phyloP scores from a whole-genome alignment of 2,329 filamentous ascomycete species.

The Elsinoe perseae region DNA sequence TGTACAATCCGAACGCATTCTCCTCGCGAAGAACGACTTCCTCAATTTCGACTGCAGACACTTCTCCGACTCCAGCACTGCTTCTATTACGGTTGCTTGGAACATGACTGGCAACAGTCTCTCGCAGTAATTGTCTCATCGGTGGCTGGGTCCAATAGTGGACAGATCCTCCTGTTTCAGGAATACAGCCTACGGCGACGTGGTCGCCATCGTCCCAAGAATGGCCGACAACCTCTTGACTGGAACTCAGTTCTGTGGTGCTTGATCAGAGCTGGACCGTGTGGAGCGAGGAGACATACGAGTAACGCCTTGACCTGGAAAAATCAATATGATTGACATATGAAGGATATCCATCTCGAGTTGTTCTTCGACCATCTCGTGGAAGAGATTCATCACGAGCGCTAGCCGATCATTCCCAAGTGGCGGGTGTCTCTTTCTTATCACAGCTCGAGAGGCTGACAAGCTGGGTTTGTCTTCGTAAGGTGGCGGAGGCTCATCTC shows the following conservation, averaged over 20 bases:
- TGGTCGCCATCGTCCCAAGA: conserved; percentile 16
- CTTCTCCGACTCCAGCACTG: not conserved
- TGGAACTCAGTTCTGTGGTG: conserved; percentile 9
- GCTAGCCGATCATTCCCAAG: not conserved
- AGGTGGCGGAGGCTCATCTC: conserved; percentile 22
- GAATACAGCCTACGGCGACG: conserved; percentile 25
- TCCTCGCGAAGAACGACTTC: conserved; percentile 37
- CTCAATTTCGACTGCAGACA: conserved; percentile 30
- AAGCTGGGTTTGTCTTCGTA: conserved; percentile 27
- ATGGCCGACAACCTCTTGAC: conserved; percentile 16
- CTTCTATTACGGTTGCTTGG: not conserved
- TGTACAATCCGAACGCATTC: conserved; percentile 39
- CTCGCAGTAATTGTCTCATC: conserved; percentile 13
- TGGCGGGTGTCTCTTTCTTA: not conserved
- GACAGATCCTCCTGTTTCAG: conserved; percentile 24
- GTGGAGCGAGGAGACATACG: conserved; percentile 17
- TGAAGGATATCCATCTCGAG: conserved; percentile 23
- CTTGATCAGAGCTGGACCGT: not conserved
- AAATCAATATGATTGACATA: conserved; percentile 26
- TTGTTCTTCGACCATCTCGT: not conserved
- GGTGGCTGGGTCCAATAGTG: conserved; percentile 29
- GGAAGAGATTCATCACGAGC: not conserved
- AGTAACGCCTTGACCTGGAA: conserved; percentile 25
- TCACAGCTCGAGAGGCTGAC: not conserved
- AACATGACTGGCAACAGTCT: not conserved